Conservation (phyloP, 2,329 filamentous ascomycete genomes). For the Colletotrichum viniferum region DNA sequence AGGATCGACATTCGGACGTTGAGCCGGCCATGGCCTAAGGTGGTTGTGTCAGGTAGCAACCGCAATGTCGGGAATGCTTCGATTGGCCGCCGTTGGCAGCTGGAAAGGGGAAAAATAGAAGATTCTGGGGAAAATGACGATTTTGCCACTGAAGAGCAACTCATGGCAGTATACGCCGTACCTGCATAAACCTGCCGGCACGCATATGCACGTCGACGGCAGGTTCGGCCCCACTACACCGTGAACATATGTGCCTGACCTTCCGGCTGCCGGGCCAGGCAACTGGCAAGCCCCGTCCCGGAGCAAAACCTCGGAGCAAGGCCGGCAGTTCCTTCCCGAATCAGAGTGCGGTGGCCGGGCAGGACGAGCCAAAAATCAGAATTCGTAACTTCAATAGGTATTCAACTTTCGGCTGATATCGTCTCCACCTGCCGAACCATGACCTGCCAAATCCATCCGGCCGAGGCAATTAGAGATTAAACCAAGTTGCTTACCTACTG, state of each 20-base stretch:
- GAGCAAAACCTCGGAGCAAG: neutral
- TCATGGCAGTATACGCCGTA: neutral
- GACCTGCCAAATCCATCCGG: neutral
- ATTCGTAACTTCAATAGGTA: neutral
- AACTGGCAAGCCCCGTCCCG: neutral
- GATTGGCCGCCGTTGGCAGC: neutral
- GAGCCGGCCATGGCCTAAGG: neutral
- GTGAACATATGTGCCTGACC: neutral
- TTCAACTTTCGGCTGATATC: neutral
- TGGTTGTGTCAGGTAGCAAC: neutral
- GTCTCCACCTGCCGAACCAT: neutral
- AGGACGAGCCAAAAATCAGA: neutral
- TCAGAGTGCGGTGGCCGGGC: neutral
- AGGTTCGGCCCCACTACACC: neutral
- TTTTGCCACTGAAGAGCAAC: neutral
- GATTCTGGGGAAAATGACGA: neutral
- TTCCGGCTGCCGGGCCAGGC: neutral
- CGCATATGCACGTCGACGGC: neutral
- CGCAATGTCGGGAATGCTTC: neutral
- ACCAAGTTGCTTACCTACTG: neutral
- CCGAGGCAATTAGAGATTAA: neutral
- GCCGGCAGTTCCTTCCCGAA: neutral
- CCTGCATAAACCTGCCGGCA: slow-evolving; percentile 3
- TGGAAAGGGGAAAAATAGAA: neutral
- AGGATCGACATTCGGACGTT: neutral